Conservation (phyloP, 2,329 filamentous ascomycete species). For the Ascochyta koolunga region DNA sequence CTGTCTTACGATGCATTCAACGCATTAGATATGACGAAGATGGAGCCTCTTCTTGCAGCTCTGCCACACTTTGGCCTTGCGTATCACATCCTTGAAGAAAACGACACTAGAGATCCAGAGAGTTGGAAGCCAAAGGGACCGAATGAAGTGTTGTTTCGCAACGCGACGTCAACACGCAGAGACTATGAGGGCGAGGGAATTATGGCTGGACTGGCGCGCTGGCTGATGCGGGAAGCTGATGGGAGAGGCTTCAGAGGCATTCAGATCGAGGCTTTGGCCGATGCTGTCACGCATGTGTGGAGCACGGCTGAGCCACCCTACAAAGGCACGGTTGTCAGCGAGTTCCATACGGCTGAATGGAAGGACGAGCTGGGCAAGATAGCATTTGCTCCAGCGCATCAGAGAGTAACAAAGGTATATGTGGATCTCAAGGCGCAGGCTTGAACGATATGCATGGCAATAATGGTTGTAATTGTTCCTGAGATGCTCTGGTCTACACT, state of each 20-base stretch:
- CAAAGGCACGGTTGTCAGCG: constrained; percentile 26
- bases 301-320: constrained; percentile 32
- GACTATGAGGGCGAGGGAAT: constrained; percentile 45
- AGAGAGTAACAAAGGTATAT: constrained; percentile 32
- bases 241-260: constrained; percentile 41
- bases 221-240: constrained; percentile 47
- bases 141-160: constrained; percentile 44
- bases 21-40: constrained; percentile 30
- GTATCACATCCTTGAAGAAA: constrained; percentile 28
- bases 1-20: constrained; percentile 43
- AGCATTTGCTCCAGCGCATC: constrained; percentile 32
- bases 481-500: too few relatives aligned
- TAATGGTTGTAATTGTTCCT: background rate
- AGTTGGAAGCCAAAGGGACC: constrained; percentile 36
- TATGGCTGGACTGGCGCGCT: constrained; percentile 45
- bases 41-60: constrained; percentile 27
- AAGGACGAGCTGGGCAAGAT: constrained; percentile 32
- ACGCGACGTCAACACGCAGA: constrained; percentile 45
- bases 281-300: constrained; percentile 42
- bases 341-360: constrained; percentile 31
- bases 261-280: constrained; percentile 45
- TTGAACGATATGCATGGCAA: background rate
- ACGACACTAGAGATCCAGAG: constrained; percentile 31
- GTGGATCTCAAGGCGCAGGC: constrained; percentile 32
- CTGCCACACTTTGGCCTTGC: constrained; percentile 34